Conservation (phyloP, 2,329 filamentous ascomycete species). For the Hymenoscyphus occultus region DNA sequence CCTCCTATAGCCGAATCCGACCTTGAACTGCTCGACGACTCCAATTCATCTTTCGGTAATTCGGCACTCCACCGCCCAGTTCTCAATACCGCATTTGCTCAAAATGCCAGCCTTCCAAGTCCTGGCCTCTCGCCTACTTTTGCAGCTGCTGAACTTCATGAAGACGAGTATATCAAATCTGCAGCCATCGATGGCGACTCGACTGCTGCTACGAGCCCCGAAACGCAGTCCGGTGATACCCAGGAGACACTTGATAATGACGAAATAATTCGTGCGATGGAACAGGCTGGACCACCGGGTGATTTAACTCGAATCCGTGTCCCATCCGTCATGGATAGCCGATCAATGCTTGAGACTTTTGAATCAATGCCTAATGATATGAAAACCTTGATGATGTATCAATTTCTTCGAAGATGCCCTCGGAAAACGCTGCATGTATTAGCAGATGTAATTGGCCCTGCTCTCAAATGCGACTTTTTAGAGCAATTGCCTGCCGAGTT, state of each 20-base stretch:
- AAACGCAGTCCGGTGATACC: constrained; percentile 31
- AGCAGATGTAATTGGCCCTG: constrained; percentile 87
- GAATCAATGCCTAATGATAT: constrained; percentile 87
- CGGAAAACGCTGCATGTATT: constrained; percentile 87
- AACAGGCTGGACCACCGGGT: constrained; percentile 30
- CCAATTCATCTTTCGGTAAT: constrained; percentile 49
- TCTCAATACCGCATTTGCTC: constrained; percentile 68
- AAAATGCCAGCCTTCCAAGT: constrained; percentile 91
- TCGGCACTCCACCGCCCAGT: constrained; percentile 47
- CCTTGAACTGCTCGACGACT: constrained; percentile 55
- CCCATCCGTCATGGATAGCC: constrained; percentile 68
- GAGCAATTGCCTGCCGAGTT: constrained; percentile 80
- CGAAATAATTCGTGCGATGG: constrained; percentile 17
- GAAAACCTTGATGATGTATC: constrained; percentile 96
- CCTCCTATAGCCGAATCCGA: constrained; percentile 74
- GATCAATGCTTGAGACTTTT: constrained; percentile 81
- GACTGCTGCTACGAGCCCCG: constrained; percentile 36
- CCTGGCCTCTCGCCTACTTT: constrained; percentile 91
- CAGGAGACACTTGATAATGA: constrained; percentile 30
- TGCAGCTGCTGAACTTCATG: constrained; percentile 57
- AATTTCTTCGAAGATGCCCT: constrained; percentile 82
- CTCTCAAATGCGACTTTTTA: constrained; percentile 91
- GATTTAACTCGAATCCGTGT: constrained; percentile 26
- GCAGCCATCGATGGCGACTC: constrained; percentile 43
- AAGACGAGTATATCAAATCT: constrained; percentile 37